Base-by-base conservation (phyloP, 257 asterid species). In the Voacanga thouarsii region DNA sequence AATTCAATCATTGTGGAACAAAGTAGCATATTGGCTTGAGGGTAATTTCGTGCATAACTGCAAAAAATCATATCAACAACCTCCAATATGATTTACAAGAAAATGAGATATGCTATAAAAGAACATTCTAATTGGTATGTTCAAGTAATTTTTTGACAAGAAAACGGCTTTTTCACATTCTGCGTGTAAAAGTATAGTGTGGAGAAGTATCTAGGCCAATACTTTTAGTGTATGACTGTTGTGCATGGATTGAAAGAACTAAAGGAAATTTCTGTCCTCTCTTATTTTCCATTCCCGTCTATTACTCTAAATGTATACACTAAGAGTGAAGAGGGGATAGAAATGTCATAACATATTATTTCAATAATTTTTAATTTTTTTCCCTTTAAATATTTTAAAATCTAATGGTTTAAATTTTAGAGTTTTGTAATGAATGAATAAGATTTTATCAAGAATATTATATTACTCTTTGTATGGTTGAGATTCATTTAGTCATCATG, bases 1-100 rank as follows among this genome's bases (percentile, higher is more conserved):
- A 91, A 94, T 82, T 87, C 92, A 84, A 82, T 91, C 85, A 94
- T 87, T 82, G 90, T 80, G 77, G 92, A 76, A 86, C 98, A 94
- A 71, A 83, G 66, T 57, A 94, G 79, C 69, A 88, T 84, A 65
- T 93, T 91, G 24, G 72, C 86, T 53, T 87, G 95, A 51, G 89
- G 85, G 61, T 82, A 89, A 67, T 75, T 84, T 65, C 72, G 90
- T 59, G 94, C 97, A 86, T 83, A 92, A 91, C 99, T 94, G 87
- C 84, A 85, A 44, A 85, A 74, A 55, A 68, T 49, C 75, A 77
- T 23, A 57, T 6, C 30, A 45, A 23, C 28, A 37, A 71, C 39
- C 72, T 39, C 18, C 16, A 67, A 30, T 30, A 9, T 39, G 51
- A 67, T 37, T 18, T 21, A 18, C 19, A 8, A 33, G 30, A 67